A percentile compares a stretch with the other conserved stretches of the same genome.
These are phyloP conservation scores for Auricularia heimuer DNA, from an alignment of 768 basidiomycete genomes.

Conservation along the genomic window DNA sequence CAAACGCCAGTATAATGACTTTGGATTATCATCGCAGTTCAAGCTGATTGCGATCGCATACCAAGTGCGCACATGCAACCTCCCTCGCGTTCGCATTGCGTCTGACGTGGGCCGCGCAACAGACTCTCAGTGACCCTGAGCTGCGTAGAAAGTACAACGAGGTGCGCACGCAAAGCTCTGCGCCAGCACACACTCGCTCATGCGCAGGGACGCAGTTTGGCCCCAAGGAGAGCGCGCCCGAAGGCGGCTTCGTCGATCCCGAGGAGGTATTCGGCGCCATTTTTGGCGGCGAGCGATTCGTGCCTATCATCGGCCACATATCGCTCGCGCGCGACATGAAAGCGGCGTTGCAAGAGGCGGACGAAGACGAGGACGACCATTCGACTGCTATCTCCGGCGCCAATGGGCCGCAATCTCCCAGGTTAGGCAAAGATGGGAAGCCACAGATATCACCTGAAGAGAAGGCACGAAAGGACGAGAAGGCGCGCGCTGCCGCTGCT, in stretches of 20 bases:
- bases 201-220: conserved; percentile 41
- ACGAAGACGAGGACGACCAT: conserved; percentile 46
- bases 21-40: conserved; percentile 29
- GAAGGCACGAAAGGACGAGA: conserved; percentile 40
- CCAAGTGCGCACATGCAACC: conserved; percentile 11
- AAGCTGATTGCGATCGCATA: conserved; percentile 80
- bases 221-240: conserved; percentile 67
- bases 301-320: conserved; percentile 81
- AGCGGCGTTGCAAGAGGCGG: conserved; percentile 78
- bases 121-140: conserved; percentile 68
- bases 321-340: conserved; percentile 90
- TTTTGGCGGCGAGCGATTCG: conserved; percentile 81
- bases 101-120: conserved; percentile 31
- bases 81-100: neutral
- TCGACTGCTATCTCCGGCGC: conserved; percentile 7
- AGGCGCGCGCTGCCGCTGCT: conserved; percentile 38
- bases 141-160: conserved; percentile 84
- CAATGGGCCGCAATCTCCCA: conserved; percentile 13
- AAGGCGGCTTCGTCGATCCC: conserved; percentile 73
- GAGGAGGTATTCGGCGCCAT: conserved; percentile 56
- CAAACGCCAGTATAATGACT: neutral
- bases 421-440: conserved; percentile 29
- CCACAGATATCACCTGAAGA: conserved; percentile 43
- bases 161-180: neutral
- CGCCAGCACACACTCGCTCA: neutral